Evolutionary conservation across 73 alveolate species (phyloP).

Genomic region (Symbiodinium pilosum): DNA sequence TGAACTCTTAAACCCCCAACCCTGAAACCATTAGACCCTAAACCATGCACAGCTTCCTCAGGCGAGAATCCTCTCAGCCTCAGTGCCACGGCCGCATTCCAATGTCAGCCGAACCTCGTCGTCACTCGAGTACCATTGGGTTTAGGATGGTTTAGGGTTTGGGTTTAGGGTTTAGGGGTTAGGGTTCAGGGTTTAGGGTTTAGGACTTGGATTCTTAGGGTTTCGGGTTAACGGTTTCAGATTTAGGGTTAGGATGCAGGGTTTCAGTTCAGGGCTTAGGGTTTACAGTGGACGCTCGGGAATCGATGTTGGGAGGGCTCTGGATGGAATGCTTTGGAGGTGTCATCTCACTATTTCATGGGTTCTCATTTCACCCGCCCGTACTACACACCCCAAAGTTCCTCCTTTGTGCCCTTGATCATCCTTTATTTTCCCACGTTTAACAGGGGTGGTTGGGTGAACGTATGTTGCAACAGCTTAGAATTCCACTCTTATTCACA

Average conservation of each 20-base stretch:
- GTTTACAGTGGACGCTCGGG: background rate
- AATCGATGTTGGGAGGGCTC: too few relatives aligned
- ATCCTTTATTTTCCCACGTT: too few relatives aligned
- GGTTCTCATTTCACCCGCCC: too few relatives aligned
- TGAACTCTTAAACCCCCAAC: background rate
- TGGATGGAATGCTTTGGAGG: too few relatives aligned
- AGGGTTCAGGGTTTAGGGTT: background rate
- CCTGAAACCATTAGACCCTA: background rate
- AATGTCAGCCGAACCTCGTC: slow-evolving; percentile 24
- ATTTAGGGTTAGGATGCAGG: background rate
- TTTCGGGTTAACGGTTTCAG: background rate
- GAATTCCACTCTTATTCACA: too few relatives aligned
- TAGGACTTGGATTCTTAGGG: background rate
- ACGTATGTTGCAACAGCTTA: too few relatives aligned
- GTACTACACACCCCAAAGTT: too few relatives aligned
- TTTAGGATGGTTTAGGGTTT: too few relatives aligned
- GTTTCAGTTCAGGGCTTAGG: background rate
- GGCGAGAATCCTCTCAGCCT: slow-evolving; percentile 62
- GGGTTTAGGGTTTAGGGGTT: background rate
- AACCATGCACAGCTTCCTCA: background rate
- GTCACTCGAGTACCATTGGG: background rate
- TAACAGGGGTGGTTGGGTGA: too few relatives aligned
- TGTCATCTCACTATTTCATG: too few relatives aligned
- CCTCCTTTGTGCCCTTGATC: too few relatives aligned
- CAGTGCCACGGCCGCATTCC: slow-evolving; percentile 57